Evolutionary conservation across 2,329 filamentous ascomycete genomes (phyloP), one percentile per base, ranked within the genome.

Genomic region (Penicillium nordicum): DNA sequence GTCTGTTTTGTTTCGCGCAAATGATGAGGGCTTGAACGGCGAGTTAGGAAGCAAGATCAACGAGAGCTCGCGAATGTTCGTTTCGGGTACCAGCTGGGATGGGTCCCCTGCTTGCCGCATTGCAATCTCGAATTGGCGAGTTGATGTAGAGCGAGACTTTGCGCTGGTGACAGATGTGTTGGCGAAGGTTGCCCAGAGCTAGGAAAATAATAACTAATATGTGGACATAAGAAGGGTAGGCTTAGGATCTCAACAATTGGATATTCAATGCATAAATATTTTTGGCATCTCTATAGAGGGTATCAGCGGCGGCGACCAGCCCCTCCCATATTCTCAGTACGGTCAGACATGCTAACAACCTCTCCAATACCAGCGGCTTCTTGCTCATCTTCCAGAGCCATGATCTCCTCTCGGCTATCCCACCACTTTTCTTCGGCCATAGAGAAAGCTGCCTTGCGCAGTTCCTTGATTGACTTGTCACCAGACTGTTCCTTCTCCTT

Each of bases 391-490:
- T 99, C 94, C 69, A 97, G 75, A 7, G 86, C 88, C 52, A 87
- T 88, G 63, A 99, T 89, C 77, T 97, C 93, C 78, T 99, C 94
- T 66, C 94, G 84, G 71, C 88, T 92, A 79, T 97, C 94, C 94
- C 94, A 99, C 94, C 94, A 99, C 74, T 96, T 96, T 77, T 92
- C 89, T 75, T 99, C 94, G 40, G 92, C 92, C 62, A 91, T 82
- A 69, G 91, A 88, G 72, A 97, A 99, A 1, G 92, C 94, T 71
- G 86, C 87, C 67, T 92, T 88, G 73, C 96, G 92, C 67, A 97
- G 86, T 78, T 97, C 94, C 79, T 99, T 99, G 69, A 95, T 79
- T 0, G 85, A 81, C 62, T 90, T 82, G 40, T 85, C 74, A 2
- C 67, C 63, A 1, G 62, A 65, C 43, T 85, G 78, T 34, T 84